Conservation (phyloP, 208 protist genomes). For the Wallacemonas rigidus region DNA sequence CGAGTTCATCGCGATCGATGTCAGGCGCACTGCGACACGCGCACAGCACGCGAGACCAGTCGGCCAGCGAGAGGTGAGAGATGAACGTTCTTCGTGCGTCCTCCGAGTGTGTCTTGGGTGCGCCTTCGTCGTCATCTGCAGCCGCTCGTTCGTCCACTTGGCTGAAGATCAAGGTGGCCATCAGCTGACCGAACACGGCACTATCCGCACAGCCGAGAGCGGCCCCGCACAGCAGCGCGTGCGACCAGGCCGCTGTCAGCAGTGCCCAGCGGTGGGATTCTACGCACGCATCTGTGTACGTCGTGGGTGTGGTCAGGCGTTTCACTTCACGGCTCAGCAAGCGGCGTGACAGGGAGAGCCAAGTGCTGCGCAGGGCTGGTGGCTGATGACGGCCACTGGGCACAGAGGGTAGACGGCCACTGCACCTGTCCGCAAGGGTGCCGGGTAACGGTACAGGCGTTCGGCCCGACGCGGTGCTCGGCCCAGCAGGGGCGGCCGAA, state of each 20-base stretch:
- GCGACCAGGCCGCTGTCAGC: slow-evolving; percentile 7
- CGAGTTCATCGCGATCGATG: slow-evolving; percentile 17
- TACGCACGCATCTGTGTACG: neutral
- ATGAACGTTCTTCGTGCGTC: neutral
- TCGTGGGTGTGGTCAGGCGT: too few relatives aligned
- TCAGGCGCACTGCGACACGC: slow-evolving; percentile 41
- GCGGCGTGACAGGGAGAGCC: slow-evolving; percentile 30
- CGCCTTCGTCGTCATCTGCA: neutral
- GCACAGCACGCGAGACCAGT: slow-evolving; percentile 48
- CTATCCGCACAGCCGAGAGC: slow-evolving; percentile 58
- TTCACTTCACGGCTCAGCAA: slow-evolving; percentile 17
- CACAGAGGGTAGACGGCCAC: slow-evolving; percentile 10
- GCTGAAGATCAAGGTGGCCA: slow-evolving; percentile 46
- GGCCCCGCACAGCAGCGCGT: slow-evolving; percentile 50
- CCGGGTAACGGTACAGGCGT: neutral
- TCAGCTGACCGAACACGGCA: slow-evolving; percentile 54
- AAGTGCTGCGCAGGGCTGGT: slow-evolving; percentile 29
- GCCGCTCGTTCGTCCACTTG: neutral
- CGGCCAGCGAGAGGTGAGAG: slow-evolving; percentile 21
- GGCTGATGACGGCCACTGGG: slow-evolving; percentile 11
- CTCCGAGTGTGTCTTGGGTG: too few relatives aligned
- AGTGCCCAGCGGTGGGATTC: neutral
- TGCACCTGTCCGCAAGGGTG: neutral
- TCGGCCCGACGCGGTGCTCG: neutral
- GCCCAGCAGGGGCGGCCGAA: neutral